Evolutionary conservation across 225 moss, liverwort and hornwort species (phyloP), one percentile per base, ranked within the genome.

Genomic region (Thuidium tamariscinum): DNA sequence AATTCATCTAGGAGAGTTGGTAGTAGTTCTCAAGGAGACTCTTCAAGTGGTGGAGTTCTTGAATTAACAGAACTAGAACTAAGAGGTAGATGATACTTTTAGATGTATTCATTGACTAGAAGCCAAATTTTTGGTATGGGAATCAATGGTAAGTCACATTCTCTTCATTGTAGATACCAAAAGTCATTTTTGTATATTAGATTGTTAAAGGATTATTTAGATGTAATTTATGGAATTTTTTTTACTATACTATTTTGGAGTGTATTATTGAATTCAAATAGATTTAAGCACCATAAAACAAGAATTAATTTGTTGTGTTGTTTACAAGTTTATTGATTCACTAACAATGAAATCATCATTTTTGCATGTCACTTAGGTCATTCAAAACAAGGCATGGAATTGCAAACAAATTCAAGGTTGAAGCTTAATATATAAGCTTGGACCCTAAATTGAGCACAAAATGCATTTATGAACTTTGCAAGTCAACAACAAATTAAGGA

Each of bases 341-440:
- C 8, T 41, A 16, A 5, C 16, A 39, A 16, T 27, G 3, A 26
- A 70, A 9, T 27, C 42, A 42, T 37, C 16, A 27, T 42, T 42
- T 26, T 26, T 0, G 8, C 27, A 15, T 27, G 4, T 42, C 16
- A 27, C 5, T 70, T 6, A 1, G 3, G 0, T 30, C 29, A 10
- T 10, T 72, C 18, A 29, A 30, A 46, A 30, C 18, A 72, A 18
- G 44, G 0, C 1, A 44, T 5, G 29, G 10, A 42, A 42, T 16
- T 27, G 14, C 0, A 0, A 15, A 16, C 26, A 26, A 41, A 3
- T 26, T 3, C 4, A 25, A 1, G 41, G 12, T 67, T 6, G 5
- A 66, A 36, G 7, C 37, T 37, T 67, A 19, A 14, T 61, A 60
- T 29, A 65, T 12, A 23, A 12, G 7, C 23, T 68, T 68, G 23